Evolutionary conservation across 2,329 filamentous ascomycete species (phyloP), one percentile per base, ranked within the genome.

Genomic region (Penicillium sp.): DNA sequence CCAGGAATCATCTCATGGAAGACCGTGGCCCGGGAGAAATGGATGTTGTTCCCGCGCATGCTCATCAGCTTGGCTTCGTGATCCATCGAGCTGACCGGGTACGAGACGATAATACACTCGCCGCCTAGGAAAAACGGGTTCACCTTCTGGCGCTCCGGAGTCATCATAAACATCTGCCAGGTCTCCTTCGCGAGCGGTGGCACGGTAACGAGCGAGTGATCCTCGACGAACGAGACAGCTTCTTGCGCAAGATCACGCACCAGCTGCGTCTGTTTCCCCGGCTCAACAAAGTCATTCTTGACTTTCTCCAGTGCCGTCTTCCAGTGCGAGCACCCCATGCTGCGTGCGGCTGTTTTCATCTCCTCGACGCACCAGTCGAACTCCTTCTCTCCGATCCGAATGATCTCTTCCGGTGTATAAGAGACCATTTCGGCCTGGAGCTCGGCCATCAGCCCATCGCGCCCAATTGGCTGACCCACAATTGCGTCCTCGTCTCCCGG

Each of bases 1-100:
- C 78, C 78, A 0, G 78, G 78, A 10, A 81, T 75, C 58, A 81
- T 73, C 57, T 81, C 78, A 54, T 81, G 78, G 51, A 81, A 81
- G 2, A 78, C 78, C 0, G 77, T 81, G 4, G 77, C 75, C 2
- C 74, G 71, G 4, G 76, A 66, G 57, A 80, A 79, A 51, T 78
- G 74, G 1, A 69, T 67, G 50, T 78, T 80, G 59, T 81, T 81
- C 8, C 77, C 75, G 13, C 77, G 72, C 70, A 81, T 74, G 37
- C 73, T 73, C 78, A 80, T 81, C 48, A 76, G 54, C 58, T 81
- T 82, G 21, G 72, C 66, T 13, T 67, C 69, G 47, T 80, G 51
- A 11, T 50, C 48, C 51, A 54, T 53, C 3, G 44, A 32, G 16
- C 41, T 39, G 2, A 39, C 44, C n/a, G 78, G 78, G 38, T 79